Conservation (phyloP, 2,329 filamentous ascomycete species). For the Phoma sp. region DNA sequence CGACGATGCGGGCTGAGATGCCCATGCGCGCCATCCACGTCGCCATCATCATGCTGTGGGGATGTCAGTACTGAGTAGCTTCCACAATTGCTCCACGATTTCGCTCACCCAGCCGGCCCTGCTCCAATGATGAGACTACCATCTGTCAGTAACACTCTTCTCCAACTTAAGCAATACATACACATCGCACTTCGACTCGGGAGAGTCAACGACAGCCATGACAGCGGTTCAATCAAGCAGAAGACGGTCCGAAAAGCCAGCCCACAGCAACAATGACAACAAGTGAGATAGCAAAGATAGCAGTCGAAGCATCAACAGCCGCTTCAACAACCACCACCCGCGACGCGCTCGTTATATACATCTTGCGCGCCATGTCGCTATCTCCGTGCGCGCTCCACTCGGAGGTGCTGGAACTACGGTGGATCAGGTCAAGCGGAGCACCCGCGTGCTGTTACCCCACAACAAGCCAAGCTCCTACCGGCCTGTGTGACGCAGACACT, state of each 20-base stretch:
- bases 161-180: slow-evolving; percentile 16
- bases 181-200: slow-evolving; percentile 47
- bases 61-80: neutral
- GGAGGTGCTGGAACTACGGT: slow-evolving; percentile 14
- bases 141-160: slow-evolving; percentile 1
- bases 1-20: slow-evolving; percentile 50
- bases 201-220: slow-evolving; percentile 29
- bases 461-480: slow-evolving; percentile 21
- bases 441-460: slow-evolving; percentile 31
- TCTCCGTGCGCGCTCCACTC: slow-evolving; percentile 23
- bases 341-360: slow-evolving; percentile 7
- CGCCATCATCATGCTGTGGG: slow-evolving; percentile 46
- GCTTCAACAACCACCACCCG: neutral
- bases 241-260: neutral
- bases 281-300: slow-evolving; percentile 1
- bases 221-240: neutral
- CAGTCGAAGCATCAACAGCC: neutral
- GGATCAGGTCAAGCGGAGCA: neutral
- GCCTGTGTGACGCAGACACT: slow-evolving; percentile 17
- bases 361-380: neutral
- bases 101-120: slow-evolving; percentile 45
- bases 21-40: slow-evolving; percentile 51
- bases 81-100: too few species aligned
- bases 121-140: slow-evolving; percentile 48
- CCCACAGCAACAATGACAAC: neutral